Percentiles rank a stretch among this genome's conserved stretches.
phyloP scores from a whole-genome alignment of 306 rosid species.

The Lathyrus tuberosus region DNA sequence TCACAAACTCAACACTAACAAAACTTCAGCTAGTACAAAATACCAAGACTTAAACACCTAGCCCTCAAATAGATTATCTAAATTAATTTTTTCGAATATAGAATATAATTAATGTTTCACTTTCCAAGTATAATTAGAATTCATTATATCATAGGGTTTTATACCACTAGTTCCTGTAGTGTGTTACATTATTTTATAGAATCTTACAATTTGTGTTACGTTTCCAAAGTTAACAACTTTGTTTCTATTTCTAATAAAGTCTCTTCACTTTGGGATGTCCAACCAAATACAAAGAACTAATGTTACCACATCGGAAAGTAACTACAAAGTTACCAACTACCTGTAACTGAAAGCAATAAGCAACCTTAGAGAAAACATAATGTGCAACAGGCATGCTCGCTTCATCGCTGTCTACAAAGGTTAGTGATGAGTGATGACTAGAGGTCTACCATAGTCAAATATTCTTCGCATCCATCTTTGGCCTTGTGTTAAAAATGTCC shows the following conservation, averaged over 20 bases:
- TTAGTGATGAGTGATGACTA: not conserved
- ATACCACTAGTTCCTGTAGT: too few species aligned
- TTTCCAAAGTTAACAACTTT: not conserved
- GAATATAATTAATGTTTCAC: not conserved
- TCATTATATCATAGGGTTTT: not conserved
- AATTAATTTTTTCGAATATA: not conserved
- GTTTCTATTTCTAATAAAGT: not conserved
- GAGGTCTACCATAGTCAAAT: not conserved
- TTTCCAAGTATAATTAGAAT: not conserved
- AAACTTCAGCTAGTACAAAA: not conserved
- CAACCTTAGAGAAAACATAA: not conserved
- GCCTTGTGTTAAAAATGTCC: too few species aligned
- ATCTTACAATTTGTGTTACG: not conserved
- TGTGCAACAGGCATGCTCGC: not conserved
- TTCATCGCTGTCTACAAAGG: not conserved
- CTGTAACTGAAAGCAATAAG: not conserved
- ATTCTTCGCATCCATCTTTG: too few species aligned
- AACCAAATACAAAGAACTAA: not conserved
- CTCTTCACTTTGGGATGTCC: not conserved
- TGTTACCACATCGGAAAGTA: not conserved
- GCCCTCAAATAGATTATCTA: not conserved
- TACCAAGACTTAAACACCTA: not conserved
- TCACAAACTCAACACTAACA: not conserved
- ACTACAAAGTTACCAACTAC: not conserved
- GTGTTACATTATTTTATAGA: too few species aligned